These are phyloP conservation scores for Kwoniella sp. DNA, from an alignment of 768 basidiomycete genomes.

Conservation along the genomic window DNA sequence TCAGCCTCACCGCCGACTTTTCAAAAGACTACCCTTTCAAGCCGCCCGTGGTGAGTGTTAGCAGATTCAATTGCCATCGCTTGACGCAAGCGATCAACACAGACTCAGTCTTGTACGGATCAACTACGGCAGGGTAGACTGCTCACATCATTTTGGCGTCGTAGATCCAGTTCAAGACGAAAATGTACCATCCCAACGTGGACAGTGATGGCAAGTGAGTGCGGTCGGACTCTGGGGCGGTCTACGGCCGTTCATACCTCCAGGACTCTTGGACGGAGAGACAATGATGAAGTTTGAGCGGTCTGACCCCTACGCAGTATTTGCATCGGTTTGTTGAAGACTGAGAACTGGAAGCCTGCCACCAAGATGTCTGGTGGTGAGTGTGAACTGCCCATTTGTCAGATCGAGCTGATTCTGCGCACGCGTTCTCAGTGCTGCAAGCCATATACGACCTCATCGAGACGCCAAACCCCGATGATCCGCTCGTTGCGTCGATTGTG, in stretches of 20 bases:
- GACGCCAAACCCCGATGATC: slow-evolving; percentile 51
- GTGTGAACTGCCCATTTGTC: neutral
- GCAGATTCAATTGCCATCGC: no score
- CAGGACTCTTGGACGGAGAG: neutral
- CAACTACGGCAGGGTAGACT: no score
- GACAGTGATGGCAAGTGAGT: slow-evolving; percentile 51
- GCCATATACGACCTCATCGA: slow-evolving; percentile 47
- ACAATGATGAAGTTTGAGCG: neutral
- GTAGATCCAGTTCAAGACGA: slow-evolving; percentile 50
- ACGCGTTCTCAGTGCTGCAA: slow-evolving; percentile 33
- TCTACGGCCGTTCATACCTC: neutral
- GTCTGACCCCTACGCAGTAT: slow-evolving; percentile 27
- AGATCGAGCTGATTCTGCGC: neutral
- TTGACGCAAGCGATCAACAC: neutral
- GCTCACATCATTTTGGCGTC: no score
- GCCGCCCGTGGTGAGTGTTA: slow-evolving; percentile 36
- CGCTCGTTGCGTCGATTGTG: slow-evolving; percentile 49
- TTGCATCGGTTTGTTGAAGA: slow-evolving; percentile 50
- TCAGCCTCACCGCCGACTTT: slow-evolving; percentile 45
- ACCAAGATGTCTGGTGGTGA: slow-evolving; percentile 48
- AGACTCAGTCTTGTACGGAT: neutral
- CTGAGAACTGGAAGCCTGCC: slow-evolving; percentile 51
- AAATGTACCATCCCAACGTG: slow-evolving; percentile 51
- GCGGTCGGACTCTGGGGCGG: neutral
- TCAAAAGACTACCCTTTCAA: slow-evolving; percentile 50